A percentile compares a stretch with the other conserved stretches of the same genome.
Conservation (phyloP, 768 basidiomycete species). For the Lactarius indigo region DNA sequence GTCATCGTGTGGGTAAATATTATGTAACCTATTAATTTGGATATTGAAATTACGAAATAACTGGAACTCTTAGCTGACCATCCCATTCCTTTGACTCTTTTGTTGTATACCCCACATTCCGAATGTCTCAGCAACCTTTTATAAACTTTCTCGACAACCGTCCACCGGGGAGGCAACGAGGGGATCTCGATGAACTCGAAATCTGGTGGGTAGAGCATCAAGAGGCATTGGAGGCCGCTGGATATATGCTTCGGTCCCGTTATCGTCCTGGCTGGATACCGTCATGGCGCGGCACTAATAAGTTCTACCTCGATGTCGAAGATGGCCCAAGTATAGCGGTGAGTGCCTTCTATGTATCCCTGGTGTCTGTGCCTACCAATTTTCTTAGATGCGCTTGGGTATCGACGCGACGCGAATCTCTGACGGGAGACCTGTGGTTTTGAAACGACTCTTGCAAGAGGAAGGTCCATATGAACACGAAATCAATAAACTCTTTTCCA, state of each 20-base stretch:
- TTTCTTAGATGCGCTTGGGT: not conserved
- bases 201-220: constrained; percentile 7
- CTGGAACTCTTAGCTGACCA: not conserved
- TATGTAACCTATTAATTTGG: not conserved
- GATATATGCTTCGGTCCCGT: constrained; percentile 11
- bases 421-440: not conserved
- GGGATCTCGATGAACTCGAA: not conserved
- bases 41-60: too few species aligned
- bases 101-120: not conserved
- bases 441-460: not conserved
- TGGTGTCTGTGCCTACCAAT: not conserved
- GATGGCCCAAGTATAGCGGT: not conserved
- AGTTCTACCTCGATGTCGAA: not conserved
- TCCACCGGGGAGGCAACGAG: not conserved
- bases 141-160: not conserved
- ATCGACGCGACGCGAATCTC: not conserved
- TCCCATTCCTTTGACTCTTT: not conserved
- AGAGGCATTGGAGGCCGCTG: not conserved
- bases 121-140: not conserved
- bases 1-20: too few species aligned
- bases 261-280: constrained; percentile 4
- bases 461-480: not conserved
- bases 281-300: constrained; percentile 5
- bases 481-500: not conserved
- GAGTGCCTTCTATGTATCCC: not conserved